Conservation (phyloP, 163 green algal genomes). For the Scenedesmus sp. region DNA sequence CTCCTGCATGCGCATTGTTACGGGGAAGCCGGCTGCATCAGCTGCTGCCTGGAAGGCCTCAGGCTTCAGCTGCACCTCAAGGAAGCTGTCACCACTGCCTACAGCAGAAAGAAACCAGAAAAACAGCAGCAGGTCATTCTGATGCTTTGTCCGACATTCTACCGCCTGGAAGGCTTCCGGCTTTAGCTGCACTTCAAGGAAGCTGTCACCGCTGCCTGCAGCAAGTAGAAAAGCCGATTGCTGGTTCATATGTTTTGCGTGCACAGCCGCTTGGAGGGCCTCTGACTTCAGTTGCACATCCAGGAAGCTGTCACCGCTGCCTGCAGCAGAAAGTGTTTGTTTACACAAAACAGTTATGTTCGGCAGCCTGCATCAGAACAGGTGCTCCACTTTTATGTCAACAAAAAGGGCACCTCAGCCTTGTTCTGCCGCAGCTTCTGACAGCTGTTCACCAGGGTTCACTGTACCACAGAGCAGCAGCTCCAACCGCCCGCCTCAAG, state of each 20-base stretch:
- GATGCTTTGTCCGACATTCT: not conserved
- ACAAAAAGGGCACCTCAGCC: too few relatives aligned
- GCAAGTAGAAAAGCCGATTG: not conserved
- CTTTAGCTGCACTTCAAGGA: conserved; percentile 34
- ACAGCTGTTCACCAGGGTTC: too few relatives aligned
- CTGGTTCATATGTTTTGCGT: conserved; percentile 12
- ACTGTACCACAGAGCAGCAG: too few relatives aligned
- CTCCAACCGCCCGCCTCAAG: too few relatives aligned
- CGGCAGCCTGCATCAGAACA: too few relatives aligned
- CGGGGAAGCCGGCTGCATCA: conserved; percentile 63
- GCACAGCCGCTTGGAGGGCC: conserved; percentile 78
- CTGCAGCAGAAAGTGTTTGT: not conserved
- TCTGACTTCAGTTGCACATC: conserved; percentile 85
- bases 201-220: conserved; percentile 70
- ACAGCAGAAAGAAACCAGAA: not conserved
- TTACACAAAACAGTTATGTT: not conserved
- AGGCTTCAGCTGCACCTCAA: conserved; percentile 84
- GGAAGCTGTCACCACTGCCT: conserved; percentile 42
- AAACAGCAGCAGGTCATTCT: not conserved
- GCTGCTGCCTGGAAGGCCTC: conserved; percentile 82
- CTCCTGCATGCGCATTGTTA: conserved; percentile 84
- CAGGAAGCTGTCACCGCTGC: conserved; percentile 27
- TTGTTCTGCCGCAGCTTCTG: too few relatives aligned
- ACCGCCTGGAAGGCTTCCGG: not conserved
- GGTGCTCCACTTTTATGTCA: too few relatives aligned